Evolutionary conservation across 208 protist genomes (phyloP), one percentile per base, ranked within the genome.

Genomic region (Lotmaria passim): DNA sequence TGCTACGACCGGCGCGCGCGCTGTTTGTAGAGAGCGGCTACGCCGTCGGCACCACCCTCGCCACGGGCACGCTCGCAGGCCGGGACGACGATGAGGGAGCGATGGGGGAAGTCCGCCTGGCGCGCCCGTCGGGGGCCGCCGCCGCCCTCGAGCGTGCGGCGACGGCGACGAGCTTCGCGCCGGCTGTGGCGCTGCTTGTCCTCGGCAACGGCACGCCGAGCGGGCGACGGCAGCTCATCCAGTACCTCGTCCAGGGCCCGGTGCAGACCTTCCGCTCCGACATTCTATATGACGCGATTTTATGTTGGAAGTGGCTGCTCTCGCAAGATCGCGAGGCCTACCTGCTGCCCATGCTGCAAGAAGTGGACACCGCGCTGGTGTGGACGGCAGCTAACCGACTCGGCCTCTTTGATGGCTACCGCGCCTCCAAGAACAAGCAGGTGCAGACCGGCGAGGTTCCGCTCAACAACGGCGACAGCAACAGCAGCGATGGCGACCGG

Each of bases 401-500:
- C 30, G 91, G 88, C 14, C 73, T 96, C 23, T 91, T 96, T 67
- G 91, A 96, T 55, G 86, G 85, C 48, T 67, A 62, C n/a, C 75
- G 69, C 44, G 44, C 75, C 8, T 85, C 75, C 43, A 82, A 87
- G 55, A 69, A 62, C 31, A 73, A 78, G 23, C 70, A 86, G 66
- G 84, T 96, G 65, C 83, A 93, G 72, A 82, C 81, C 12, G 86
- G 86, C 23, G 80, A 83, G 47, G 47, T 61, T 15, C 14, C 24
- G 1, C 33, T 65, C 23, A 53, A 38, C 60, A 62, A 17, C 61
- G 43, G 7, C 30, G 15, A 34, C 17, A 23, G 31, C n/a, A 19
- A n/a, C 12, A 34, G 61, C 23, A 33, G 38, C 31, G 17, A 44
- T 19, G 19, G 24, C 21, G 15, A 28, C 39, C 48, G 70, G 34